Evolutionary conservation across 2,329 filamentous ascomycete species (phyloP).

Genomic region (Juglanconis sp.): DNA sequence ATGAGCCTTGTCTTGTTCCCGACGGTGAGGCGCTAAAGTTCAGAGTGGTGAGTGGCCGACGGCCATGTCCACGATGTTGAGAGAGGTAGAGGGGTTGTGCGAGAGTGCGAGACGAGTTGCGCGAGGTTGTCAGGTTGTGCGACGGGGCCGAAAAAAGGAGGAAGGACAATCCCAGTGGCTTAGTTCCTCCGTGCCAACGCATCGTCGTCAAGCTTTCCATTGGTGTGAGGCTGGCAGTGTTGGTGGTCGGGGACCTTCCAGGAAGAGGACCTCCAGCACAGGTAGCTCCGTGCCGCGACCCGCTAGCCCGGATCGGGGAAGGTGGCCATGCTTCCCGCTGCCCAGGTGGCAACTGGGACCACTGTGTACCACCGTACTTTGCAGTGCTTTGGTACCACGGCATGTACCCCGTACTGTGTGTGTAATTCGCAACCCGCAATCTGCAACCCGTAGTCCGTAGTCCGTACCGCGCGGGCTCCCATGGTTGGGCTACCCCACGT

Average conservation of each 20-base stretch:
- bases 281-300: neutral
- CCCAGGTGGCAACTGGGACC: neutral
- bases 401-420: too few relatives aligned
- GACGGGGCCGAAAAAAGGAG: neutral
- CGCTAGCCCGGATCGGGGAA: neutral
- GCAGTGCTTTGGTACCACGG: too few relatives aligned
- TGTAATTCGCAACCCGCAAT: too few relatives aligned
- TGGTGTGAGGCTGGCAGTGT: neutral
- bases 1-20: neutral
- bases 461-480: neutral
- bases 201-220: slow-evolving; percentile 1
- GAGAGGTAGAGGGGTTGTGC: neutral
- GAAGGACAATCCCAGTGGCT: slow-evolving; percentile 1
- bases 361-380: neutral
- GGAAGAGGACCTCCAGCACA: neutral
- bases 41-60: neutral
- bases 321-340: slow-evolving; percentile 1
- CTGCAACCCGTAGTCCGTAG: too few relatives aligned
- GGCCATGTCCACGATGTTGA: slow-evolving; percentile 1
- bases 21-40: neutral
- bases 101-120: neutral
- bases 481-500: neutral
- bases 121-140: neutral
- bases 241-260: neutral
- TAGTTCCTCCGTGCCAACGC: slow-evolving; percentile 6